A percentile compares a stretch with the other conserved stretches of the same genome.
These are phyloP conservation scores for Fusarium sp. DNA, from an alignment of 2,329 filamentous ascomycete genomes.

Conservation along the genomic window DNA sequence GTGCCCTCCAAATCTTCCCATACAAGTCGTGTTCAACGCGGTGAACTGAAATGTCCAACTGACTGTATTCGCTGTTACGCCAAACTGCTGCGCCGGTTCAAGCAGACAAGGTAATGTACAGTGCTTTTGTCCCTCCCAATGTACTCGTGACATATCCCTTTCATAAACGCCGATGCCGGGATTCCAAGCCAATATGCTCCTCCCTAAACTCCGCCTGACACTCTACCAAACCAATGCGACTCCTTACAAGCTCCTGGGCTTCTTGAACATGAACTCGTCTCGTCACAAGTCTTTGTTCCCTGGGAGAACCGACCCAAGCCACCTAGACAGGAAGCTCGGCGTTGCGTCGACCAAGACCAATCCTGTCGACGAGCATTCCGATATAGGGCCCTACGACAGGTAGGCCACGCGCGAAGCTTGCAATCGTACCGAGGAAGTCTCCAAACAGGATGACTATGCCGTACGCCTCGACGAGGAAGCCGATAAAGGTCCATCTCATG, in stretches of 20 bases:
- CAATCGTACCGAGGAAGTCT: slow-evolving; percentile 94
- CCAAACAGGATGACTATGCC: slow-evolving; percentile 94
- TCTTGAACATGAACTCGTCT: neutral
- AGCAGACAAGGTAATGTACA: slow-evolving; percentile 13
- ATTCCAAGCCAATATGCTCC: slow-evolving; percentile 33
- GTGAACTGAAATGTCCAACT: slow-evolving; percentile 8
- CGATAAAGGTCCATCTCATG: slow-evolving; percentile 88
- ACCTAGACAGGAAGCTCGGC: slow-evolving; percentile 79
- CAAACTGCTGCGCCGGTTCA: slow-evolving; percentile 1
- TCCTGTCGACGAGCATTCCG: slow-evolving; percentile 75
- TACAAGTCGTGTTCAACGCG: neutral
- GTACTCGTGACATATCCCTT: slow-evolving; percentile 16
- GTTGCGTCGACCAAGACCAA: slow-evolving; percentile 76
- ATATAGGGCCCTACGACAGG: slow-evolving; percentile 91
- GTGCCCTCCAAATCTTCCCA: slow-evolving; percentile 30
- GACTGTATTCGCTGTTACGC: slow-evolving; percentile 13
- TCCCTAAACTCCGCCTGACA: slow-evolving; percentile 30
- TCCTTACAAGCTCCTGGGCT: slow-evolving; percentile 1
- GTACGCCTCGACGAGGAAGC: slow-evolving; percentile 91
- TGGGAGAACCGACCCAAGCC: neutral
- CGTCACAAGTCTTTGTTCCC: neutral
- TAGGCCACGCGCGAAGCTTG: slow-evolving; percentile 84
- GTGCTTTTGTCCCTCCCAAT: slow-evolving; percentile 15
- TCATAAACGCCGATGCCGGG: slow-evolving; percentile 38
- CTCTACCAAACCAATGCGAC: slow-evolving; percentile 23